A percentile compares a stretch with the other conserved stretches of the same genome.
These are phyloP conservation scores for Boletus pseudopeckii DNA, from an alignment of 768 basidiomycete genomes.

Conservation along the genomic window DNA sequence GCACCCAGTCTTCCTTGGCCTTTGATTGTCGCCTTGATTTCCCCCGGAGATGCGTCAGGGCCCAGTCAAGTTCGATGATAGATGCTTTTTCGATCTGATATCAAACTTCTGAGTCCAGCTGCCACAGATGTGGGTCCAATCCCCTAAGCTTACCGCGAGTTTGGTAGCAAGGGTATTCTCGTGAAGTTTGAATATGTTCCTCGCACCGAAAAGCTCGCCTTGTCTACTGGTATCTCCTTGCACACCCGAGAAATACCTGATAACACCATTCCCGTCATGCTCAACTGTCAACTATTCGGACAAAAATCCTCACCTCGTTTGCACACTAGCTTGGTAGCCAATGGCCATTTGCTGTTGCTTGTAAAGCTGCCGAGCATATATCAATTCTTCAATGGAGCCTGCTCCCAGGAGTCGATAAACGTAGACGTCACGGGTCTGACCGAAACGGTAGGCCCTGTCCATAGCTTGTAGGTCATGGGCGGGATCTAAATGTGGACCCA, in stretches of 20 bases:
- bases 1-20: slow-evolving; percentile 38
- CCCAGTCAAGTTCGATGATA: slow-evolving; percentile 77
- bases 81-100: slow-evolving; percentile 77
- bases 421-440: slow-evolving; percentile 80
- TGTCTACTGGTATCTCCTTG: slow-evolving; percentile 72
- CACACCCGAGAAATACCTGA: slow-evolving; percentile 76
- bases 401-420: slow-evolving; percentile 84
- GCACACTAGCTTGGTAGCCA: slow-evolving; percentile 78
- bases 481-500: slow-evolving; percentile 59
- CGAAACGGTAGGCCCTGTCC: slow-evolving; percentile 84
- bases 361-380: slow-evolving; percentile 87
- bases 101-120: not conserved
- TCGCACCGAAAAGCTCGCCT: slow-evolving; percentile 82
- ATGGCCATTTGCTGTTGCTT: slow-evolving; percentile 95
- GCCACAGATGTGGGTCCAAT: not conserved
- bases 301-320: slow-evolving; percentile 56
- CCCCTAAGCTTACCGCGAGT: slow-evolving; percentile 49
- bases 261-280: not conserved
- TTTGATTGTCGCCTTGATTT: slow-evolving; percentile 33
- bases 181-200: slow-evolving; percentile 81
- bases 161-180: slow-evolving; percentile 71
- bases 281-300: not conserved
- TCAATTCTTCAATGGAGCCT: slow-evolving; percentile 83
- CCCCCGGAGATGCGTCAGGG: slow-evolving; percentile 61
- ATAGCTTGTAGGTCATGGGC: slow-evolving; percentile 93